phyloP scores from a whole-genome alignment of 2,329 filamentous ascomycete species.

The Thelonectria olida region DNA sequence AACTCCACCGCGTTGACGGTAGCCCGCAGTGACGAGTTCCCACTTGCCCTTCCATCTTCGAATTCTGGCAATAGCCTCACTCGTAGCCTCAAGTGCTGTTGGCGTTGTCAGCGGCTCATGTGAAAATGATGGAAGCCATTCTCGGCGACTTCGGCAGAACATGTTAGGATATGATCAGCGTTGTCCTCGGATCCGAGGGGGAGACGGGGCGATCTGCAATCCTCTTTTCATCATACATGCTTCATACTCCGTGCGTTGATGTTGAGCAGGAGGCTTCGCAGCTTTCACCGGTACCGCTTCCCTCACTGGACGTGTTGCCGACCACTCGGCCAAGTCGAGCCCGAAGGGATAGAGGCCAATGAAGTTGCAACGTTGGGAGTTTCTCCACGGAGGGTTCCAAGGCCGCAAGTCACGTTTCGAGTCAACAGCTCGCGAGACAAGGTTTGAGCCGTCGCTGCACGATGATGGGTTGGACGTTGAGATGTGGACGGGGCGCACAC shows the following conservation, averaged over 20 bases:
- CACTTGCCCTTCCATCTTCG: neutral
- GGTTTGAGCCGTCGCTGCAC: conserved; percentile 10
- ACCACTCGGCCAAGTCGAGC: neutral
- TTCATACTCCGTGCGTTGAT: neutral
- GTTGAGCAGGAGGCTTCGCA: conserved; percentile 3
- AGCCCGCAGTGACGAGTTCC: neutral
- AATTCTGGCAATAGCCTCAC: neutral
- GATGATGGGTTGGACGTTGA: conserved; percentile 2
- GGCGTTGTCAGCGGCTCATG: neutral
- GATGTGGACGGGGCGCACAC: conserved; percentile 1
- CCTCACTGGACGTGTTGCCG: neutral
- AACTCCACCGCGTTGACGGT: conserved; percentile 3
- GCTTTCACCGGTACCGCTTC: neutral
- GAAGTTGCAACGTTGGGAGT: neutral
- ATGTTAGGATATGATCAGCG: conserved; percentile 33
- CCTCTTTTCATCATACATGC: neutral
- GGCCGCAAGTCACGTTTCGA: conserved; percentile 5
- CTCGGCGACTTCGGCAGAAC: conserved; percentile 27
- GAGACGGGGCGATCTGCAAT: conserved; percentile 11
- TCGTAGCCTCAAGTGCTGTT: too few species aligned
- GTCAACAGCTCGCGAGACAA: conserved; percentile 21
- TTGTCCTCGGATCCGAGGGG: neutral
- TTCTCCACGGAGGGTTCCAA: neutral
- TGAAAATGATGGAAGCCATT: conserved; percentile 1
- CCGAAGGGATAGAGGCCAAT: neutral